A percentile compares a stretch with the other conserved stretches of the same genome.
Conservation (phyloP, 257 asterid genomes). For the Prunella vulgaris region DNA sequence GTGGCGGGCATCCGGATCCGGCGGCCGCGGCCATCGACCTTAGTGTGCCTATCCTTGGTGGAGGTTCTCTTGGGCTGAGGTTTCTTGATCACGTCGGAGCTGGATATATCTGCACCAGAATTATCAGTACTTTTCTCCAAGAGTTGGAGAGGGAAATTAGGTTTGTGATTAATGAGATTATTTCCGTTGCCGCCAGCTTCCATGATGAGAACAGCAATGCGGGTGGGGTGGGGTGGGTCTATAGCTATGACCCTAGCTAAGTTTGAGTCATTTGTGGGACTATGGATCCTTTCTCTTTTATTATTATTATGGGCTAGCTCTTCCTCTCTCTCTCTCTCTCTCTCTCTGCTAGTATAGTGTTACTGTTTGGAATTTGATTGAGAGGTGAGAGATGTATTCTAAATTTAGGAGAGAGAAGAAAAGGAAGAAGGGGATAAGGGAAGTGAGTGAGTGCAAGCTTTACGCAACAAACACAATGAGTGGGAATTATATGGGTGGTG, state of each 20-base stretch:
- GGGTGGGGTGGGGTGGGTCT: not conserved
- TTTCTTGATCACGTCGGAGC: constrained; percentile 9
- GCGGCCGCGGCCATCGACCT: constrained; percentile 55
- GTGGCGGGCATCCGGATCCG: constrained; percentile 76
- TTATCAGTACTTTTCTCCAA: constrained; percentile 37
- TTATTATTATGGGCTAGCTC: not conserved
- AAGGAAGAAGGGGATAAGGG: constrained; percentile 11
- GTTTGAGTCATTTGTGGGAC: constrained; percentile 34
- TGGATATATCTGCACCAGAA: not conserved
- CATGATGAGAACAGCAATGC: constrained; percentile 34
- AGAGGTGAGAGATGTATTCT: constrained; percentile 25
- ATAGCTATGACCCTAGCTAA: constrained; percentile 31
- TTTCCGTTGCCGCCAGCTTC: constrained; percentile 31
- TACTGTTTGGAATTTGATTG: not conserved
- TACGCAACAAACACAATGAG: constrained; percentile 84
- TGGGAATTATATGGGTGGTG: constrained; percentile 52
- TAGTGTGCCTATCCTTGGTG: constrained; percentile 62
- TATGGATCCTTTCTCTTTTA: constrained; percentile 3
- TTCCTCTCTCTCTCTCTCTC: not conserved
- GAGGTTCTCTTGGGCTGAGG: constrained; percentile 44
- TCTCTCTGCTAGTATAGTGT: no score
- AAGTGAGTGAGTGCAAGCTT: constrained; percentile 51
- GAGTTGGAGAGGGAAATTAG: constrained; percentile 55
- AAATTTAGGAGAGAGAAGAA: constrained; percentile 8
- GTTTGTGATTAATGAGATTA: constrained; percentile 22